Conservation (phyloP, 345 rosid species). For the Acer saccharum region DNA sequence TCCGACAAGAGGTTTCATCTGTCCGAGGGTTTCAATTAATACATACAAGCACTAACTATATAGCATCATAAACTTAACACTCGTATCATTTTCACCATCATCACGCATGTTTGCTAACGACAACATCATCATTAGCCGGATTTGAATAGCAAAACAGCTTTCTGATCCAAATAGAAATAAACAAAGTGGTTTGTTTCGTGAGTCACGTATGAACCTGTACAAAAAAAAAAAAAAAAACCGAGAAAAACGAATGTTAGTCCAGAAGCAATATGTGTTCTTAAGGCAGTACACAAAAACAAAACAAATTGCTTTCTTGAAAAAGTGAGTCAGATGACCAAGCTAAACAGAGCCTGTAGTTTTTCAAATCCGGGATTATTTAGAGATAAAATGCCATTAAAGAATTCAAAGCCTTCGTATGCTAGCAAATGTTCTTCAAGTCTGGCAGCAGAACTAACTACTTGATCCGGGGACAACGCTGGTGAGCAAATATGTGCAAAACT, state of each 20-base stretch:
- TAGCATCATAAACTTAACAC: slow-evolving; percentile 16
- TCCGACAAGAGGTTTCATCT: slow-evolving; percentile 26
- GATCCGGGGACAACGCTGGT: not conserved
- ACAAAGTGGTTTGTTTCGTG: slow-evolving; percentile 97
- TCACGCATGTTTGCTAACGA: slow-evolving; percentile 1
- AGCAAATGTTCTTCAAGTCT: not conserved
- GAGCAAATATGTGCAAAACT: not conserved
- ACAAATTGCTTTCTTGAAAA: not conserved
- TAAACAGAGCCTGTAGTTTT: not conserved
- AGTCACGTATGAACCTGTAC: slow-evolving; percentile 90
- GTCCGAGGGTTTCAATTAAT: slow-evolving; percentile 21
- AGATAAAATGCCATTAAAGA: not conserved
- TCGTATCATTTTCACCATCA: slow-evolving; percentile 9
- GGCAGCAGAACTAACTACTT: not conserved
- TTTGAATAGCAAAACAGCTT: slow-evolving; percentile 93
- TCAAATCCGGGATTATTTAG: not conserved
- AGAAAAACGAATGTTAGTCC: not conserved
- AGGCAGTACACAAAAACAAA: too few relatives aligned
- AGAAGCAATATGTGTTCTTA: too few relatives aligned
- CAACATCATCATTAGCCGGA: slow-evolving; percentile 51
- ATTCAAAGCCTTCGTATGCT: not conserved
- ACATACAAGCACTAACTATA: slow-evolving; percentile 38
- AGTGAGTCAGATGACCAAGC: not conserved
- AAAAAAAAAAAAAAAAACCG: slow-evolving; percentile 3
- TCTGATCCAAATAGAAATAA: slow-evolving; percentile 92